Percentiles rank a stretch among this genome's conserved stretches.
Evolutionary conservation across 495 filamentous ascomycete genomes (phyloP).

Genomic region (Gamarada debralockiae): DNA sequence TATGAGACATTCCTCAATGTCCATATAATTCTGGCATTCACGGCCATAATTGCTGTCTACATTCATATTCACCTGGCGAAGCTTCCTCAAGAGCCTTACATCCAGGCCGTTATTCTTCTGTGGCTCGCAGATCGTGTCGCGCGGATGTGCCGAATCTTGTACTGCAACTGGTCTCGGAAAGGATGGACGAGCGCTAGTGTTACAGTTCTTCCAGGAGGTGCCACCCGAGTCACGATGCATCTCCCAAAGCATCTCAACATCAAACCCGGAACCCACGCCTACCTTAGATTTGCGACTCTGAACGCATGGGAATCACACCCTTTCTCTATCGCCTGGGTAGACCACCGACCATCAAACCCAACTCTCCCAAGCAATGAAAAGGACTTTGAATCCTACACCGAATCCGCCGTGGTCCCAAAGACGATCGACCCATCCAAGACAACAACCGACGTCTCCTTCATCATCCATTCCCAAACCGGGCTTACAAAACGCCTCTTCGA

Average conservation of each 20-base stretch:
- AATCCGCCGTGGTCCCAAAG: background rate
- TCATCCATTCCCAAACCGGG: conserved; percentile 81
- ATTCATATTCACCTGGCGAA: conserved; percentile 63
- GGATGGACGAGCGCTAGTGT: conserved; percentile 67
- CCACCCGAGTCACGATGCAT: conserved; percentile 75
- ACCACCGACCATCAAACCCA: conserved; percentile 34
- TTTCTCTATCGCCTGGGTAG: conserved; percentile 87
- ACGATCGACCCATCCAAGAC: conserved; percentile 6
- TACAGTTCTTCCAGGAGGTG: conserved; percentile 77
- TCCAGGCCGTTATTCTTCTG: conserved; percentile 62
- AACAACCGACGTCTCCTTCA: conserved; percentile 61
- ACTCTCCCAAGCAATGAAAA: conserved; percentile 32
- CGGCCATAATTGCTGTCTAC: conserved; percentile 61
- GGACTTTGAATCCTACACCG: conserved; percentile 15
- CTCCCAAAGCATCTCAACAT: conserved; percentile 74
- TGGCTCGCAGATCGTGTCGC: conserved; percentile 75
- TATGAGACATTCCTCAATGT: conserved; percentile 90
- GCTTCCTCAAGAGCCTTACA: conserved; percentile 59
- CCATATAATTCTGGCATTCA: conserved; percentile 68
- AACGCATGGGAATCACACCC: conserved; percentile 86
- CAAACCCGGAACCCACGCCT: conserved; percentile 82
- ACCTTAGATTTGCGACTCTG: conserved; percentile 74
- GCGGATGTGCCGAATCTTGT: conserved; percentile 65
- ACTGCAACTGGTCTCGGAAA: conserved; percentile 59
- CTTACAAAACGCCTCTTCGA: conserved; percentile 83